phyloP scores from a whole-genome alignment of 768 basidiomycete genomes.

The Lactarius psammicola region DNA sequence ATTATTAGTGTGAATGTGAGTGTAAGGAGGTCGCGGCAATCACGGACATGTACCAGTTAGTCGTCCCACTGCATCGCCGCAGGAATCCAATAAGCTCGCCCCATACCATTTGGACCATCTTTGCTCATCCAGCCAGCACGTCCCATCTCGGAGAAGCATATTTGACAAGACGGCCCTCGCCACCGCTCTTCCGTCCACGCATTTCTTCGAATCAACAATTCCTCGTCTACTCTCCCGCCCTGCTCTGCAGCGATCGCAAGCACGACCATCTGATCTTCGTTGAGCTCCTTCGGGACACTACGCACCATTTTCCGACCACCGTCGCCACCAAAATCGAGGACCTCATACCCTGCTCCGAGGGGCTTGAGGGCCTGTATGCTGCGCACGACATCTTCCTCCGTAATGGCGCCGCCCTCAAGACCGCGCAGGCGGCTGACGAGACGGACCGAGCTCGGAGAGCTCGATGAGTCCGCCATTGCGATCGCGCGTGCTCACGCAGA shows the following conservation, averaged over 20 bases:
- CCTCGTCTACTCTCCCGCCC: slow-evolving; percentile 69
- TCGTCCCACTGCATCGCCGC: slow-evolving; percentile 86
- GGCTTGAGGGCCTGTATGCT: slow-evolving; percentile 87
- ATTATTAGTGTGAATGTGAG: neutral
- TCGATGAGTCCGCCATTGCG: slow-evolving; percentile 92
- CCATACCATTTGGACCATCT: slow-evolving; percentile 50
- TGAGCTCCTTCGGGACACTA: slow-evolving; percentile 86
- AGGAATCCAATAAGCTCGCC: slow-evolving; percentile 82
- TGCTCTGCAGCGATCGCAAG: slow-evolving; percentile 68
- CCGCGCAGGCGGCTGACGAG: slow-evolving; percentile 76
- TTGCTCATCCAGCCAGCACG: slow-evolving; percentile 97
- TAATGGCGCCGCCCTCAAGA: slow-evolving; percentile 64
- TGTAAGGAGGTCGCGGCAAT: neutral
- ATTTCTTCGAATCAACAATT: slow-evolving; percentile 53
- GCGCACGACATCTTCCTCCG: slow-evolving; percentile 79
- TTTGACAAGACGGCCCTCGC: slow-evolving; percentile 80
- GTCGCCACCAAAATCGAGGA: slow-evolving; percentile 69
- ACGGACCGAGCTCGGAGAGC: slow-evolving; percentile 77
- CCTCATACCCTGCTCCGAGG: slow-evolving; percentile 87
- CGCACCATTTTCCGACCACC: slow-evolving; percentile 71
- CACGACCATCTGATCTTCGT: slow-evolving; percentile 83
- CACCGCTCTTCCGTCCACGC: slow-evolving; percentile 81
- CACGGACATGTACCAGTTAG: slow-evolving; percentile 34
- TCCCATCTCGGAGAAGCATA: slow-evolving; percentile 85
- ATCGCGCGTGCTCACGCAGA: slow-evolving; percentile 84